phyloP scores from a whole-genome alignment of 192 early-diverging fungal species.

The Fimicolochytrium jonesii region DNA sequence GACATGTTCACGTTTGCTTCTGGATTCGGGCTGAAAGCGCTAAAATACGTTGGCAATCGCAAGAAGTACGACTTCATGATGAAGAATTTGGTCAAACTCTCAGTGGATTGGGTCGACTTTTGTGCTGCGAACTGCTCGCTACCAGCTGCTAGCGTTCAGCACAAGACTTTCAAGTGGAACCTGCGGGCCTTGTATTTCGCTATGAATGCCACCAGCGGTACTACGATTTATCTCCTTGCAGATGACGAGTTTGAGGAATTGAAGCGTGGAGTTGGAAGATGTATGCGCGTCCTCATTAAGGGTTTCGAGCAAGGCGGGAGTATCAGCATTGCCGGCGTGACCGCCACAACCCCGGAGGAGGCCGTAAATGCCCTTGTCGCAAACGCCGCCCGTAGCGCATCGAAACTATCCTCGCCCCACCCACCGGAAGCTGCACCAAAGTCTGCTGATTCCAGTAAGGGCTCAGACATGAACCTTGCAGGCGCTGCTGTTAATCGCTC shows the following conservation, averaged over 20 bases:
- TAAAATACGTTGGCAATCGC: constrained; percentile 54
- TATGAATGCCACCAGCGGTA: constrained; percentile 69
- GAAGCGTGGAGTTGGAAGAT: constrained; percentile 67
- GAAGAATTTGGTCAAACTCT: constrained; percentile 62
- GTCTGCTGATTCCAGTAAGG: no score
- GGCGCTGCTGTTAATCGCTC: no score
- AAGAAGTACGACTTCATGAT: constrained; percentile 57
- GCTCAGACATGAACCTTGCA: no score
- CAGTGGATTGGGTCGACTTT: constrained; percentile 86
- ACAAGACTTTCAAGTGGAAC: constrained; percentile 69
- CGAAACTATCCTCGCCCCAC: not conserved
- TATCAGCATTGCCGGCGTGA: constrained; percentile 1
- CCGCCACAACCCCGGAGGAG: constrained; percentile 9
- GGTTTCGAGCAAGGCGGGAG: constrained; percentile 61
- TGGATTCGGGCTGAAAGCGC: constrained; percentile 61
- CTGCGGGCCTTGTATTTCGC: constrained; percentile 80
- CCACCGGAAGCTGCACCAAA: no score
- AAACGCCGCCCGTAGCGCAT: not conserved
- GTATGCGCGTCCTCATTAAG: constrained; percentile 73
- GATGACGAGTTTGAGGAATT: constrained; percentile 70
- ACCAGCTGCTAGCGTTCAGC: not conserved
- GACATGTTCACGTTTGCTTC: constrained; percentile 68
- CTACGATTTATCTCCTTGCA: constrained; percentile 62
- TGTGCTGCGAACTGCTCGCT: constrained; percentile 72
- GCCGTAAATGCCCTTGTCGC: not conserved